Evolutionary conservation across 192 early-diverging fungal species (phyloP).

Genomic region (Phlyctochytrium bullatum): DNA sequence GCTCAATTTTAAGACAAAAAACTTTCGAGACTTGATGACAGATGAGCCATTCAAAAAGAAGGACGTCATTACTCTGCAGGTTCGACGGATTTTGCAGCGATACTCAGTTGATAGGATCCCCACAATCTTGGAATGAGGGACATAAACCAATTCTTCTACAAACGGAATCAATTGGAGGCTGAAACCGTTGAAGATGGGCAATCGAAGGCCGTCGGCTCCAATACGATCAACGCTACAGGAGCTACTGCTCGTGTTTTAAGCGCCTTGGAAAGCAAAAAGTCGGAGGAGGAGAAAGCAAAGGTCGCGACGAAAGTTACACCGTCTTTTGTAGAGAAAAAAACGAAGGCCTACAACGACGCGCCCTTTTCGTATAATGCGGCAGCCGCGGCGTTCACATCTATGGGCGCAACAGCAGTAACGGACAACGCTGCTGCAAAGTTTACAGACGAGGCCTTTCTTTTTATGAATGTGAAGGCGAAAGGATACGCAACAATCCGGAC

Average conservation of each 20-base stretch:
- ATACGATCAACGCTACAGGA: slow-evolving; percentile 59
- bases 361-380: slow-evolving; percentile 76
- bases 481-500: slow-evolving; percentile 77
- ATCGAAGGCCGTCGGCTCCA: slow-evolving; percentile 48
- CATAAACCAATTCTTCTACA: slow-evolving; percentile 71
- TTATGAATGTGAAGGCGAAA: slow-evolving; percentile 72
- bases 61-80: slow-evolving; percentile 87
- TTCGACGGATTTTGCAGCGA: slow-evolving; percentile 18
- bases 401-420: slow-evolving; percentile 70
- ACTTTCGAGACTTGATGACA: slow-evolving; percentile 84
- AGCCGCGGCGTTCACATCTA: slow-evolving; percentile 85
- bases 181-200: slow-evolving; percentile 38
- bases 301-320: slow-evolving; percentile 33
- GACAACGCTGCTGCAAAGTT: slow-evolving; percentile 66
- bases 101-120: slow-evolving; percentile 62
- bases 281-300: not conserved
- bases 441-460: slow-evolving; percentile 87
- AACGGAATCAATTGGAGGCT: slow-evolving; percentile 62
- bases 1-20: slow-evolving; percentile 79
- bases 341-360: slow-evolving; percentile 71
- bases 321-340: slow-evolving; percentile 39
- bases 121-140: slow-evolving; percentile 67
- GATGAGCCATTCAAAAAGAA: slow-evolving; percentile 82
- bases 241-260: slow-evolving; percentile 54
- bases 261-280: slow-evolving; percentile 36